Percentiles rank a stretch among this genome's conserved stretches.
Evolutionary conservation across 1,139 yeast species (phyloP).

Genomic region (Pichia inconspicua): DNA sequence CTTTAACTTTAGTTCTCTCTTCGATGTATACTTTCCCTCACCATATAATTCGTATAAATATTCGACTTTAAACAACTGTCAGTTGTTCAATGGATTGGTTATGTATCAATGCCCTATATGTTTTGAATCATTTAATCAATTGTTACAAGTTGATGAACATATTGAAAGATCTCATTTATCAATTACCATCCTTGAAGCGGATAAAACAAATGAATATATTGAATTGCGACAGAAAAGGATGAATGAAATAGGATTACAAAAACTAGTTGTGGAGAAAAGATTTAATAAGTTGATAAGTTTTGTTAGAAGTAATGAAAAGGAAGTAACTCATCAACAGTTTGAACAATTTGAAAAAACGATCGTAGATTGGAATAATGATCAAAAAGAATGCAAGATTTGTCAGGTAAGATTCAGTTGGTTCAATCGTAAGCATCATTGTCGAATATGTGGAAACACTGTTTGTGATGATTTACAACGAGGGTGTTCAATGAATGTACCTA

Average conservation of each 20-base stretch:
- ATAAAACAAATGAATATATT: constrained; percentile 41
- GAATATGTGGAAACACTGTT: constrained; percentile 64
- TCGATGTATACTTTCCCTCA: background rate
- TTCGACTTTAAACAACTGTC: background rate
- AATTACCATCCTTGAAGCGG: constrained; percentile 21
- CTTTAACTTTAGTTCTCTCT: background rate
- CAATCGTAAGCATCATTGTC: constrained; percentile 54
- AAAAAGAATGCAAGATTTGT: constrained; percentile 58
- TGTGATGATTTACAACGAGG: constrained; percentile 58
- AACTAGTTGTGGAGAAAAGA: constrained; percentile 57
- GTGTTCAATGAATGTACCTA: constrained; percentile 71
- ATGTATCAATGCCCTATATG: constrained; percentile 62
- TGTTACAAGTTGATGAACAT: constrained; percentile 59
- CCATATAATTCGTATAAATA: background rate
- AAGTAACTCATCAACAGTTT: constrained; percentile 1
- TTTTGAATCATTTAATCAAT: constrained; percentile 47
- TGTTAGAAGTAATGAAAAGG: background rate
- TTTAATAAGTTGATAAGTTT: constrained; percentile 35
- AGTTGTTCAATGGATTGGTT: background rate
- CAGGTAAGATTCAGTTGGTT: constrained; percentile 46
- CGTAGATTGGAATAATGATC: constrained; percentile 68
- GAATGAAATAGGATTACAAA: constrained; percentile 40
- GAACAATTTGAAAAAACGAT: constrained; percentile 35
- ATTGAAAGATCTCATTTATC: constrained; percentile 57
- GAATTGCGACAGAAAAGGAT: constrained; percentile 33